Percentiles rank a stretch among this genome's conserved stretches.
phyloP scores from a whole-genome alignment of 148 eudicot genomes.

The Diospyros kaki region DNA sequence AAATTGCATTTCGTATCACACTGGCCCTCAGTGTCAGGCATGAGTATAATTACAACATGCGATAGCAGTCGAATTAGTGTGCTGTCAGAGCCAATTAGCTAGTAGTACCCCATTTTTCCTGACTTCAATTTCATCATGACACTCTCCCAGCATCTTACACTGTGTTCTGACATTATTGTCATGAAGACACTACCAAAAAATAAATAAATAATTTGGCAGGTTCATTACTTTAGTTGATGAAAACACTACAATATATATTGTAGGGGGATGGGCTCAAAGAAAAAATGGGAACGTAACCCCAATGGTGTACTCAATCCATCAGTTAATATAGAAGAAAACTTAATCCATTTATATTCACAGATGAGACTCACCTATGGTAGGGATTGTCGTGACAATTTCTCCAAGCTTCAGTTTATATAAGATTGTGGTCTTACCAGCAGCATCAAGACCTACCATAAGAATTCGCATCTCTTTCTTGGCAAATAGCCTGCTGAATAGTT shows the following conservation, averaged over 20 bases:
- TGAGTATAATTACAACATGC: background rate
- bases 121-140: background rate
- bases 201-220: too few species aligned
- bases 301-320: background rate
- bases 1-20: background rate
- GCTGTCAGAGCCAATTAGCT: background rate
- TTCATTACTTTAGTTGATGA: too few species aligned
- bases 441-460: slow-evolving; percentile 32
- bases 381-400: slow-evolving; percentile 28
- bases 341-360: background rate
- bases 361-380: slow-evolving; percentile 23
- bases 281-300: background rate
- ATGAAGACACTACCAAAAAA: too few species aligned
- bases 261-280: background rate
- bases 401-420: slow-evolving; percentile 27
- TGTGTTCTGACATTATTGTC: too few species aligned
- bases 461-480: slow-evolving; percentile 34
- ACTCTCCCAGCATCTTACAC: background rate
- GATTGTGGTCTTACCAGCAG: slow-evolving; percentile 29
- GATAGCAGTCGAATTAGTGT: background rate
- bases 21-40: background rate
- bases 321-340: background rate
- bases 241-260: background rate
- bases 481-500: slow-evolving; percentile 29
- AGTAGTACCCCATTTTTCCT: background rate